Evolutionary conservation across 2,329 filamentous ascomycete species (phyloP).

Genomic region (Capronia coronata): DNA sequence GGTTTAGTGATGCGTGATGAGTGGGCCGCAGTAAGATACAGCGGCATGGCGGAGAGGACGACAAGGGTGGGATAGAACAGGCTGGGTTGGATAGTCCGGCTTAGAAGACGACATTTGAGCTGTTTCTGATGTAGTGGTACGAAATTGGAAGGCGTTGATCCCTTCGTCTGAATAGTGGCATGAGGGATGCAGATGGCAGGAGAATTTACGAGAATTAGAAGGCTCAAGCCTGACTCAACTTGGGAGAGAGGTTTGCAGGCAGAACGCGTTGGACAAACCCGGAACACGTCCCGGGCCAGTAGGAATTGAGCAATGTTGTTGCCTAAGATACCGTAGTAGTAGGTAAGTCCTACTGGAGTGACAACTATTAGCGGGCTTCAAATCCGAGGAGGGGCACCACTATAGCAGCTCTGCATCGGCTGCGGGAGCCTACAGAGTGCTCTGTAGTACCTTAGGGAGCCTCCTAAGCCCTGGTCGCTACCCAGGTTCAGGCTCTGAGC

Average conservation of each 20-base stretch:
- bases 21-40: constrained; percentile 44
- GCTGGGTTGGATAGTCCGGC: neutral
- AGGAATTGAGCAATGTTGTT: neutral
- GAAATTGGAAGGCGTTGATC: neutral
- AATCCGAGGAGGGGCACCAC: neutral
- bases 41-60: constrained; percentile 36
- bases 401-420: no score
- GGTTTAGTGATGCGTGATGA: constrained; percentile 43
- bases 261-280: neutral
- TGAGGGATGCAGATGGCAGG: constrained; percentile 4
- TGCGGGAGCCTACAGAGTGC: no score
- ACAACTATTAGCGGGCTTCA: neutral
- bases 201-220: neutral
- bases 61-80: constrained; percentile 9
- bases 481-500: neutral
- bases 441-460: no score
- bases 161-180: neutral
- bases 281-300: constrained; percentile 13
- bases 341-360: no score
- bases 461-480: neutral
- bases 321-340: no score
- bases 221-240: neutral
- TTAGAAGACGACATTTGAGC: neutral
- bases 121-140: neutral
- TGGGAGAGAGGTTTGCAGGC: constrained; percentile 16